Conservation (phyloP, 371 early-diverging fungal genomes). For the Mucor mucedo region DNA sequence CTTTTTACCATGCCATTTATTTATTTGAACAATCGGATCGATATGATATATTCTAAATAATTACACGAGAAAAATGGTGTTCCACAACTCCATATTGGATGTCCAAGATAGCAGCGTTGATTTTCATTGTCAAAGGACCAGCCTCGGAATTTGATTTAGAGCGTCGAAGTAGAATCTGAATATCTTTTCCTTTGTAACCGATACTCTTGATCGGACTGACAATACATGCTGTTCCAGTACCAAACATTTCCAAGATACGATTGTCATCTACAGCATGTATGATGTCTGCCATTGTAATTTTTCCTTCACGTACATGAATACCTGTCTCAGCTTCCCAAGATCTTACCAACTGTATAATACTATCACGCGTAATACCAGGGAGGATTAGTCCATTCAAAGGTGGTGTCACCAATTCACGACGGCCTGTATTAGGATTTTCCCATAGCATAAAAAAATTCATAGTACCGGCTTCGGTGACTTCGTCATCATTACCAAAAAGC, state of each 20-base stretch:
- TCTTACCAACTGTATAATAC: constrained; percentile 76
- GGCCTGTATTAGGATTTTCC: constrained; percentile 70
- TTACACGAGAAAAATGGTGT: constrained; percentile 56
- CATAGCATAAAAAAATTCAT: constrained; percentile 92
- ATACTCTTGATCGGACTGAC: constrained; percentile 88
- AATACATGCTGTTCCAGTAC: constrained; percentile 93
- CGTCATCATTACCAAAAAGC: constrained; percentile 82
- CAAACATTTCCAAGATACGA: constrained; percentile 79
- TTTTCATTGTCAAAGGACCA: constrained; percentile 78
- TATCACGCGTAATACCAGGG: constrained; percentile 92
- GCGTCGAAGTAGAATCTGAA: constrained; percentile 83
- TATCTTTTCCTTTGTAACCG: constrained; percentile 63
- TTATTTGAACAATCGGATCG: too few species aligned
- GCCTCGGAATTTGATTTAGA: constrained; percentile 73
- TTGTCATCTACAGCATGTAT: constrained; percentile 71
- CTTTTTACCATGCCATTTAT: too few species aligned
- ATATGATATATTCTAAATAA: background rate
- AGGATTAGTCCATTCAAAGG: constrained; percentile 92
- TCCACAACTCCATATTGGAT: constrained; percentile 89
- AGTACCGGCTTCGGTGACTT: constrained; percentile 92
- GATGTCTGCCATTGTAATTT: constrained; percentile 79
- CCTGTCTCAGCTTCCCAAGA: constrained; percentile 69
- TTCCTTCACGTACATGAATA: constrained; percentile 82
- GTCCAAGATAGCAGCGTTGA: constrained; percentile 82
- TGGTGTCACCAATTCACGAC: constrained; percentile 87